Evolutionary conservation across 805 yeast species (phyloP), one percentile per base, ranked within the genome.

Genomic region (Metschnikowia hibisci): DNA sequence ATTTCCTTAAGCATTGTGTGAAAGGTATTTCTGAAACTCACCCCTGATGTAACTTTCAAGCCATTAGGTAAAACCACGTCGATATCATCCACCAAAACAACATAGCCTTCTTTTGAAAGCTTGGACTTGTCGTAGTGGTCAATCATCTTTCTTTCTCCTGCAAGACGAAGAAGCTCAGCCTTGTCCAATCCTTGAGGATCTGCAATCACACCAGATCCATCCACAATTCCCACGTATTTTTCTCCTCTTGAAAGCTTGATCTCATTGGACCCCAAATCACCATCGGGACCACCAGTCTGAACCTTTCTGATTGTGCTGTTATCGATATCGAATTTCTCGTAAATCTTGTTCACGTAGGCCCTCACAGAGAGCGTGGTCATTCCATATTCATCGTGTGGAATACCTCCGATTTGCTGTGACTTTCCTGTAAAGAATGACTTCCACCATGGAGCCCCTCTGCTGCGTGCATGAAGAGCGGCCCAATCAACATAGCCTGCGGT

Each of bases 241-340:
- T 91, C 99, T 46, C 81, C 78, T 41, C 83, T 74, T 1, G 97
- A 88, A 47, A 91, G 76, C 53, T 87, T 73, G 57, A 91, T 93
- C 70, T 91, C 99, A 64, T 91, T 93, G 20, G 96, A 86, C 25
- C 99, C 99, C 54, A 91, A 74, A 67, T 91, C 99, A 60, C 99
- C 99, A 66, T 93, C 97, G 51, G 98, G 98, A 35, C 99, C 99
- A 68, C 98, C 99, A 43, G 97, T 93, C 72, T 91, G 99, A 58
- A 93, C 73, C 68, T 93, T 91, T 56, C 74, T 76, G 47, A 91
- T 76, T 31, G 69, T 65, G 20, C 73, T 60, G 53, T 76, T 67
- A 51, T 82, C 78, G 47, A 91, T 72, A 14, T 77, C 69, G 46
- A 84, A 74, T 62, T 88, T 86, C 53, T 87, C 84, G 65, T 91